A percentile compares a stretch with the other conserved stretches of the same genome.
These are phyloP conservation scores for Somion occarium DNA, from an alignment of 1,284 basidiomycete species.

Conservation along the genomic window DNA sequence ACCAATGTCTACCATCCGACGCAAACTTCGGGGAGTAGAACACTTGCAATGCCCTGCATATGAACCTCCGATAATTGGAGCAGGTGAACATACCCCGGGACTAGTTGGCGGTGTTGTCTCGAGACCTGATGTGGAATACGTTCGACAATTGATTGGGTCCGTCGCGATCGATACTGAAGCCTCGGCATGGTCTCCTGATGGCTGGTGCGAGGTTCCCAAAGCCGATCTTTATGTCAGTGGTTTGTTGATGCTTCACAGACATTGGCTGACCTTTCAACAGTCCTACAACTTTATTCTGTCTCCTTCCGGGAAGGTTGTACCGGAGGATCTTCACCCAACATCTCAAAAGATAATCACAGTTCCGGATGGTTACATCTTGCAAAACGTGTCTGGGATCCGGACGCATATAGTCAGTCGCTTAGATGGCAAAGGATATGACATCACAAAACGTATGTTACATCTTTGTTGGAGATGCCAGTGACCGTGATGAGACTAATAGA, in stretches of 20 bases:
- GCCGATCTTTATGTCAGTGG: constrained; percentile 67
- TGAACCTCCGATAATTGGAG: constrained; percentile 35
- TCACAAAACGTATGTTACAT: constrained; percentile 43
- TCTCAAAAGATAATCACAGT: constrained; percentile 58
- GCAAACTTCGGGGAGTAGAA: constrained; percentile 61
- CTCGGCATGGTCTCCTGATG: constrained; percentile 56
- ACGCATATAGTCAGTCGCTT: constrained; percentile 72
- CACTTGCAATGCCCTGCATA: constrained; percentile 73
- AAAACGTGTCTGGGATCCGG: constrained; percentile 74
- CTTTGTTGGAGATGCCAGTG: not conserved
- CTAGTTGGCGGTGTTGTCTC: constrained; percentile 65
- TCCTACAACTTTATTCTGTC: constrained; percentile 79
- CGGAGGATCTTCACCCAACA: constrained; percentile 70
- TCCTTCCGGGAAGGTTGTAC: constrained; percentile 45
- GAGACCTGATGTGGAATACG: constrained; percentile 75
- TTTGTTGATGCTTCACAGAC: not conserved
- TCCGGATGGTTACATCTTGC: constrained; percentile 68
- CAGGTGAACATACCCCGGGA: constrained; percentile 33
- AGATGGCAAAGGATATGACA: constrained; percentile 84
- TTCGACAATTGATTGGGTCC: constrained; percentile 59
- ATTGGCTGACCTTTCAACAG: constrained; percentile 35
- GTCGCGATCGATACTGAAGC: constrained; percentile 46
- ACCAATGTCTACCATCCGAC: constrained; percentile 52
- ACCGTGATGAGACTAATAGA: constrained; percentile 3
- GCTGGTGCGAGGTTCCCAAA: constrained; percentile 69